Percentiles rank a stretch among this genome's conserved stretches.
Conservation (phyloP, 2,329 filamentous ascomycete species). For the Penicillium aurantiogriseum region DNA sequence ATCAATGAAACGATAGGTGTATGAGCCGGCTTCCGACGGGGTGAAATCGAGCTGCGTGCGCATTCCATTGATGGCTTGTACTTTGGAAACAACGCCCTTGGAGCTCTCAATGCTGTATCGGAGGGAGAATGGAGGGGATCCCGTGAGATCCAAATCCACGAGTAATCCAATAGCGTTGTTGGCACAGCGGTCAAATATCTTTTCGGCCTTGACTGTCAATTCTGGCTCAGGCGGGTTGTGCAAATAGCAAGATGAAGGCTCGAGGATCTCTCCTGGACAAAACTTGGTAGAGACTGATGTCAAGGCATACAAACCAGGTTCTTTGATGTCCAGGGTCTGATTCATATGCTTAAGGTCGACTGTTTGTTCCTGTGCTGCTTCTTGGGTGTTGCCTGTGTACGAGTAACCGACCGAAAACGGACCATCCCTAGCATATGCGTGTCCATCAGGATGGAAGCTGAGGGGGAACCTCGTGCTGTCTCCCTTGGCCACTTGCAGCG, state of each 20-base stretch:
- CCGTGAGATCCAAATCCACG: constrained; percentile 84
- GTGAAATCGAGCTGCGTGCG: constrained; percentile 82
- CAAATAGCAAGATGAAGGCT: constrained; percentile 89
- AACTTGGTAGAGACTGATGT: constrained; percentile 74
- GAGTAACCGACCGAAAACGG: constrained; percentile 75
- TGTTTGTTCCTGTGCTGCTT: constrained; percentile 55
- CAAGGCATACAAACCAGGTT: constrained; percentile 83
- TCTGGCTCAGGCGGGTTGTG: constrained; percentile 88
- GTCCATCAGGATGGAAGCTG: constrained; percentile 63
- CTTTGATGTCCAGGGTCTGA: constrained; percentile 66
- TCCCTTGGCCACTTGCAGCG: constrained; percentile 79
- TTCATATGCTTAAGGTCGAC: constrained; percentile 57
- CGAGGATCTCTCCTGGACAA: constrained; percentile 83
- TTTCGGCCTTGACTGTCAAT: constrained; percentile 69
- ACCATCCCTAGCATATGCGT: constrained; percentile 57
- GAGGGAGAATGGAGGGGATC: constrained; percentile 87
- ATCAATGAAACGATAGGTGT: constrained; percentile 79
- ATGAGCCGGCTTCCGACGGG: constrained; percentile 76
- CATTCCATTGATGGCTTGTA: constrained; percentile 64
- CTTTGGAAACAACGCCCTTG: constrained; percentile 55
- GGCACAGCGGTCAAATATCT: constrained; percentile 92
- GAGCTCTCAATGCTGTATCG: constrained; percentile 68
- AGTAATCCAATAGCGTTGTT: constrained; percentile 88
- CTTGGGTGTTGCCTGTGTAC: constrained; percentile 73
- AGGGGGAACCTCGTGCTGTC: constrained; percentile 67